Percentiles rank a stretch among this genome's conserved stretches.
Evolutionary conservation across 2,329 filamentous ascomycete species (phyloP).

Genomic region (Taxawa tesnikishii): DNA sequence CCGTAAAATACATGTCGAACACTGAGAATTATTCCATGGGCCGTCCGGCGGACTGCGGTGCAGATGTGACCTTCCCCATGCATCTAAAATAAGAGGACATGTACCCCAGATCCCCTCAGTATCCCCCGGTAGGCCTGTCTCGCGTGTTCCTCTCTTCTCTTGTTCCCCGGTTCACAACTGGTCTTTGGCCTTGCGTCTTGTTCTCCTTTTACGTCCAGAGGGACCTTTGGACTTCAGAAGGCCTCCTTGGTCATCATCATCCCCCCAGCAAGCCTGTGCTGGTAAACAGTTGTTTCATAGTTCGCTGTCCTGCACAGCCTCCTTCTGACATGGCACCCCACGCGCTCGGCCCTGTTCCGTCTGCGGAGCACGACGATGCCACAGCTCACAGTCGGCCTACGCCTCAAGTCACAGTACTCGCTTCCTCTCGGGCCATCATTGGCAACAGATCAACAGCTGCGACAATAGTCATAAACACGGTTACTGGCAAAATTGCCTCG

Average conservation of each 20-base stretch:
- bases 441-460: constrained; percentile 66
- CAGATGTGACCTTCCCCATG: too few species aligned
- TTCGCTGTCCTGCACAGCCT: too few species aligned
- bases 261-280: too few species aligned
- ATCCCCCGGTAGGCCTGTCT: not conserved
- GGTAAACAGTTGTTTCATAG: too few species aligned
- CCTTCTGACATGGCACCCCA: constrained; percentile 6
- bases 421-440: constrained; percentile 73
- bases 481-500: constrained; percentile 72
- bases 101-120: constrained; percentile 4
- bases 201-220: too few species aligned
- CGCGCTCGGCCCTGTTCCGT: not conserved
- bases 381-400: not conserved
- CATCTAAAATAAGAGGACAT: constrained; percentile 4
- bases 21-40: too few species aligned
- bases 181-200: too few species aligned
- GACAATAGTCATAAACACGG: constrained; percentile 66
- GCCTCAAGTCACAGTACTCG: constrained; percentile 44
- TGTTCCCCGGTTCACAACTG: too few species aligned
- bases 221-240: not conserved
- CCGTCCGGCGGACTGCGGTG: too few species aligned
- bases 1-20: too few species aligned
- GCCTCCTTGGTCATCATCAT: too few species aligned
- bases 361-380: not conserved
- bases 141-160: not conserved